These are phyloP conservation scores for Parachlorella kessleri DNA, from an alignment of 139 green algal genomes.

Conservation along the genomic window DNA sequence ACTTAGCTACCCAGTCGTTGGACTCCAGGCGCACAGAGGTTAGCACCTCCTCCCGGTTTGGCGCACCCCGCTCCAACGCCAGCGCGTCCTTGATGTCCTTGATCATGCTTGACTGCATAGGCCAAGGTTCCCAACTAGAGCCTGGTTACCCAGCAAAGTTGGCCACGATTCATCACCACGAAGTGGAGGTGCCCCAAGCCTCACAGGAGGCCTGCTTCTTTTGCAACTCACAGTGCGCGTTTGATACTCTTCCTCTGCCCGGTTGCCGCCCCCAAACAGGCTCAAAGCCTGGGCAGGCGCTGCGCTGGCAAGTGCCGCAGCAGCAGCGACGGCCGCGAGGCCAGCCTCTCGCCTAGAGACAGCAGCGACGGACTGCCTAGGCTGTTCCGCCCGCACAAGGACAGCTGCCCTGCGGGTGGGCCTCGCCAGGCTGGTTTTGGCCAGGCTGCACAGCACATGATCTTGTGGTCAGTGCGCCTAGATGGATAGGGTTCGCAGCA, in stretches of 20 bases:
- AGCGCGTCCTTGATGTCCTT: conserved; percentile 58
- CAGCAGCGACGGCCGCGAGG: conserved; percentile 20
- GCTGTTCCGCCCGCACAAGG: conserved; percentile 17
- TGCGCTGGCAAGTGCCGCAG: conserved; percentile 29
- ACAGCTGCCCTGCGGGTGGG: background rate
- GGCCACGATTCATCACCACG: no score
- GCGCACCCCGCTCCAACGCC: conserved; percentile 60
- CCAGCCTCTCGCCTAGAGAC: conserved; percentile 36
- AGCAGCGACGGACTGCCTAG: background rate
- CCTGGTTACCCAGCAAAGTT: no score
- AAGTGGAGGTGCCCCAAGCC: no score
- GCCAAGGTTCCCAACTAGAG: no score
- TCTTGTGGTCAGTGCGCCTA: no score
- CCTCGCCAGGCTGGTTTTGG: no score
- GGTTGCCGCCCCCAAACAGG: conserved; percentile 56
- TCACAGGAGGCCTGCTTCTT: no score
- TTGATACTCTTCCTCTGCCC: conserved; percentile 53
- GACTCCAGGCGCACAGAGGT: conserved; percentile 51
- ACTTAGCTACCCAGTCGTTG: conserved; percentile 20
- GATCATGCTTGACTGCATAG: conserved; percentile 61
- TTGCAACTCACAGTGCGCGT: no score
- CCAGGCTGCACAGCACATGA: no score
- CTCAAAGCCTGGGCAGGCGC: conserved; percentile 64
- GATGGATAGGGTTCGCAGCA: no score
- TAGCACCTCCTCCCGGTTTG: conserved; percentile 69